Conservation (phyloP, 2,329 filamentous ascomycete species). For the Ilyonectria mors-panacis region DNA sequence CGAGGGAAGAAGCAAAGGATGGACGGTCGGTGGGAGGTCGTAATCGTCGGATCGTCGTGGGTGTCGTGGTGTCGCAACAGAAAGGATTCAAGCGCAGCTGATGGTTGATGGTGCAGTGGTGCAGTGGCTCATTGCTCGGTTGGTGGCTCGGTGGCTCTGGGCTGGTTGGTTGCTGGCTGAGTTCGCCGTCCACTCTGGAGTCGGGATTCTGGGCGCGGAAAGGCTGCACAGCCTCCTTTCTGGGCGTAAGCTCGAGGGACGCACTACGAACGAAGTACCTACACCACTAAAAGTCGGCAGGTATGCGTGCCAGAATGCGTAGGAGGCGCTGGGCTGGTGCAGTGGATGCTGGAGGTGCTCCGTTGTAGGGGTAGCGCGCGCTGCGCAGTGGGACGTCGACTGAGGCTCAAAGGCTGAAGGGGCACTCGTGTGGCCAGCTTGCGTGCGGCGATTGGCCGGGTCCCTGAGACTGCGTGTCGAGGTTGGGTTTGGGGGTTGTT, state of each 20-base stretch:
- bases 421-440: slow-evolving; percentile 47
- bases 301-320: slow-evolving; percentile 3
- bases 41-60: slow-evolving; percentile 11
- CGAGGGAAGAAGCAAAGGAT: slow-evolving; percentile 8
- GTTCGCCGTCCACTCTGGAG: slow-evolving; percentile 28
- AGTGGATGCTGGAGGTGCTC: neutral
- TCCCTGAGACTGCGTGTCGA: slow-evolving; percentile 2
- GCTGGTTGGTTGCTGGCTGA: slow-evolving; percentile 22
- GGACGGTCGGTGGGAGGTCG: slow-evolving; percentile 5
- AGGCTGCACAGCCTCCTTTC: slow-evolving; percentile 39
- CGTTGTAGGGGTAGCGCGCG: slow-evolving; percentile 27
- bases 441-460: slow-evolving; percentile 43
- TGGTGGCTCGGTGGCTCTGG: slow-evolving; percentile 7
- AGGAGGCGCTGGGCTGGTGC: neutral
- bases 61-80: slow-evolving; percentile 6
- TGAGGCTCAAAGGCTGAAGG: slow-evolving; percentile 47
- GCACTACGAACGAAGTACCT: slow-evolving; percentile 4
- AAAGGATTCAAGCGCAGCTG: slow-evolving; percentile 7
- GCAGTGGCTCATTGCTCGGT: slow-evolving; percentile 6
- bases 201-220: slow-evolving; percentile 18
- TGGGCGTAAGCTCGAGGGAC: slow-evolving; percentile 31
- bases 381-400: slow-evolving; percentile 45
- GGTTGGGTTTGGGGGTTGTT: slow-evolving; percentile 4
- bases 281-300: slow-evolving; percentile 13
- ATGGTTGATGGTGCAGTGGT: neutral